phyloP scores from a whole-genome alignment of 352 stramenopile genomes.

The Phytophthora vignae region DNA sequence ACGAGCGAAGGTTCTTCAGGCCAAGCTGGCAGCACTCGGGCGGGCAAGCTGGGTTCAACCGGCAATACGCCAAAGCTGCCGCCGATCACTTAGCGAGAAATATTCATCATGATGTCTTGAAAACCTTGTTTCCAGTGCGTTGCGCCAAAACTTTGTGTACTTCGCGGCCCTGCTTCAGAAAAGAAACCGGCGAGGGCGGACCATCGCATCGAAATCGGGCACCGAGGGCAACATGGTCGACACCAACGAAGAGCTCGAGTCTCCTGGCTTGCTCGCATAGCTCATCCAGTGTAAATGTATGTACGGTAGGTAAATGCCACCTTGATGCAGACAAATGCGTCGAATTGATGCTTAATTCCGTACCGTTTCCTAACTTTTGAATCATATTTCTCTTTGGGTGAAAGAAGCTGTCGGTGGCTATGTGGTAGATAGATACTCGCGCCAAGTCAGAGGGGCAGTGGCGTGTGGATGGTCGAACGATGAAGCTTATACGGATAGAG shows the following conservation, averaged over 20 bases:
- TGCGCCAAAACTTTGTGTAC: not conserved
- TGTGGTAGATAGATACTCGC: too few species aligned
- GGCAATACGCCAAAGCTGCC: constrained; percentile 29
- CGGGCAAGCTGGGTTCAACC: constrained; percentile 12
- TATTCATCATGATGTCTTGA: not conserved
- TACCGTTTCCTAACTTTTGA: too few species aligned
- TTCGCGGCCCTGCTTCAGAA: constrained; percentile 4
- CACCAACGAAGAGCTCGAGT: not conserved
- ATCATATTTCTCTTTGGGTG: too few species aligned
- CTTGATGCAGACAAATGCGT: too few species aligned
- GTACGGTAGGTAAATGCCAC: too few species aligned
- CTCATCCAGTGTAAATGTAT: too few species aligned
- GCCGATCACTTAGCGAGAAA: constrained; percentile 12
- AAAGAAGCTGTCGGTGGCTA: too few species aligned
- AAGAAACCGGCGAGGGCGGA: constrained; percentile 20
- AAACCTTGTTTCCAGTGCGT: not conserved
- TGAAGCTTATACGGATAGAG: too few species aligned
- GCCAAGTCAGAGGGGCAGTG: too few species aligned
- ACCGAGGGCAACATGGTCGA: not conserved
- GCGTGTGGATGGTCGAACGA: too few species aligned
- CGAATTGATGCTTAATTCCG: too few species aligned
- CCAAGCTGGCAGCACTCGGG: not conserved
- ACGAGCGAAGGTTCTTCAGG: constrained; percentile 7
- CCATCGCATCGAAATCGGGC: constrained; percentile 19
- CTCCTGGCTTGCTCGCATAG: too few species aligned